Percentiles rank a stretch among this genome's conserved stretches.
Conservation (phyloP, 2,329 filamentous ascomycete genomes). For the Claviceps pusilla region DNA sequence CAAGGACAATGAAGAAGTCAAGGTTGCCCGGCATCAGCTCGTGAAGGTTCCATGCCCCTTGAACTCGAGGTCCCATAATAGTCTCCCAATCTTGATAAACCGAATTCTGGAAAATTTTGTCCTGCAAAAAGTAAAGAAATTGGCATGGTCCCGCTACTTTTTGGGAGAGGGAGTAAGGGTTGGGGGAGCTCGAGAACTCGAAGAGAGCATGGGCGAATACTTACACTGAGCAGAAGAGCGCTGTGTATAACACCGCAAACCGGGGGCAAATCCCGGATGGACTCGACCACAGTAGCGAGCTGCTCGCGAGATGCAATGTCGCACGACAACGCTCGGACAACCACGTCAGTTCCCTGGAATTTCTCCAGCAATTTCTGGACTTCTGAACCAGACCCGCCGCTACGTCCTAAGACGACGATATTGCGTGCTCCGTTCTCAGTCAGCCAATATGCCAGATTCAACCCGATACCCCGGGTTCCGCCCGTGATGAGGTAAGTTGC, state of each 20-base stretch:
- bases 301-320: constrained; percentile 24
- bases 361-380: constrained; percentile 1
- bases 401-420: constrained; percentile 2
- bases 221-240: constrained; percentile 23
- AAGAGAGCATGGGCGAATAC: not conserved
- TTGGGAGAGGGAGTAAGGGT: too few species aligned
- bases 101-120: constrained; percentile 22
- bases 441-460: constrained; percentile 3
- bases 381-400: constrained; percentile 4
- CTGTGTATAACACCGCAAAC: constrained; percentile 14
- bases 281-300: not conserved
- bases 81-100: constrained; percentile 18
- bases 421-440: constrained; percentile 3
- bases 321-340: constrained; percentile 17
- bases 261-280: constrained; percentile 10
- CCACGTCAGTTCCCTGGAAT: constrained; percentile 15
- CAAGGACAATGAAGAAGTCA: constrained; percentile 30
- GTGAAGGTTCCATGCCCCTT: constrained; percentile 27
- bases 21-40: constrained; percentile 12
- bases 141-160: not conserved
- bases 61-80: constrained; percentile 20
- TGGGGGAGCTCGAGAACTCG: not conserved
- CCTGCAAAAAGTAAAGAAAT: constrained; percentile 6
- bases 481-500: constrained; percentile 4
- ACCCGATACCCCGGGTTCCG: constrained; percentile 3